These are phyloP conservation scores for Polyplosphaeria fusca DNA, from an alignment of 495 filamentous ascomycete genomes.

Conservation along the genomic window DNA sequence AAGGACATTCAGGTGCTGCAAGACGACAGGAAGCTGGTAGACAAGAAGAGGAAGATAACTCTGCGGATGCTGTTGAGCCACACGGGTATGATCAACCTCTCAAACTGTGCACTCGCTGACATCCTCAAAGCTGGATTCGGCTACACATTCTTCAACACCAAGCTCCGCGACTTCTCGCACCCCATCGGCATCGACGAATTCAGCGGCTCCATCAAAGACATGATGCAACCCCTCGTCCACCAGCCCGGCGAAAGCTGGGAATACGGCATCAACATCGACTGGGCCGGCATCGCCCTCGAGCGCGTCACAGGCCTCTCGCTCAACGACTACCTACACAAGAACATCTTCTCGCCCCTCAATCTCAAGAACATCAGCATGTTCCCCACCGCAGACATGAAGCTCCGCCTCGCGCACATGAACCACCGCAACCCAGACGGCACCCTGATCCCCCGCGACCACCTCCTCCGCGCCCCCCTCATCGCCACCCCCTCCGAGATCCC, in stretches of 20 bases:
- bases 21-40: conserved; percentile 47
- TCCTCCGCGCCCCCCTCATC: conserved; percentile 46
- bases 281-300: conserved; percentile 57
- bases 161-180: conserved; percentile 48
- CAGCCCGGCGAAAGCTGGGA: conserved; percentile 56
- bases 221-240: conserved; percentile 49
- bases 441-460: conserved; percentile 47
- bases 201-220: conserved; percentile 44
- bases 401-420: conserved; percentile 52
- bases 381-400: conserved; percentile 50
- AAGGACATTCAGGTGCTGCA: conserved; percentile 49
- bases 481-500: conserved; percentile 37
- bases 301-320: conserved; percentile 49
- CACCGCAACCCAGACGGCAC: conserved; percentile 42
- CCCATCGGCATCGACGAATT: conserved; percentile 56
- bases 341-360: conserved; percentile 56
- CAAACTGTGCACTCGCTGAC: neutral
- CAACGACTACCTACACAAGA: conserved; percentile 53
- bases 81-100: conserved; percentile 35
- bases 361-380: conserved; percentile 54
- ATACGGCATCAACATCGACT: conserved; percentile 60
- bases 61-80: conserved; percentile 60
- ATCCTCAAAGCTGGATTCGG: conserved; percentile 43
- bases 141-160: conserved; percentile 51
- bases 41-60: conserved; percentile 55